These are phyloP conservation scores for Kuraishia ogatae DNA, from an alignment of 805 yeast genomes.

Conservation along the genomic window DNA sequence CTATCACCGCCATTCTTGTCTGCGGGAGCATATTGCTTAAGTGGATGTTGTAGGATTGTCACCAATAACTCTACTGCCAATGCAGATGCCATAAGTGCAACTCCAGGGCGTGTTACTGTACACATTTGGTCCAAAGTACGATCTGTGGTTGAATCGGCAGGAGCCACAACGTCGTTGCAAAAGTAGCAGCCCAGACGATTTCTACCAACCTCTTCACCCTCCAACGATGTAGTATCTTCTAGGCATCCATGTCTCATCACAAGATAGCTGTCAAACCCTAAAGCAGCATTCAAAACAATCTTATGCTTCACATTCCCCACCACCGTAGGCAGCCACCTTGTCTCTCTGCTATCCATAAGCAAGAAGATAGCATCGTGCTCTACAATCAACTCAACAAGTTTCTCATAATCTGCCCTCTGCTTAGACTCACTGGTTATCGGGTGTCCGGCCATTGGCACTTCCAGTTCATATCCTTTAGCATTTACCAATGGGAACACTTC, in stretches of 20 bases:
- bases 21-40: constrained; percentile 34
- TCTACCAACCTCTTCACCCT: constrained; percentile 12
- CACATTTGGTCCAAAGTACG: constrained; percentile 97
- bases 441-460: constrained; percentile 96
- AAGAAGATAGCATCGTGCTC: constrained; percentile 72
- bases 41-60: constrained; percentile 61
- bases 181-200: constrained; percentile 80
- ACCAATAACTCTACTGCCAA: constrained; percentile 79
- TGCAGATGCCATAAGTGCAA: constrained; percentile 81
- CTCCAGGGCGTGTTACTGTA: constrained; percentile 96
- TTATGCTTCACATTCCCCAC: constrained; percentile 60
- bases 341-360: constrained; percentile 89
- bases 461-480: constrained; percentile 53
- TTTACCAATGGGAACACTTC: constrained; percentile 74
- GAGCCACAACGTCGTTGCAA: constrained; percentile 94
- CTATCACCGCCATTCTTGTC: constrained; percentile 11
- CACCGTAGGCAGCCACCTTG: constrained; percentile 96
- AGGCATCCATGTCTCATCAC: constrained; percentile 87
- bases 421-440: constrained; percentile 50
- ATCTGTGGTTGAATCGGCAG: constrained; percentile 79
- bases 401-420: constrained; percentile 43
- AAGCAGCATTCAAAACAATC: constrained; percentile 81
- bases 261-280: constrained; percentile 88
- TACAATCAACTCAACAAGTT: constrained; percentile 42
- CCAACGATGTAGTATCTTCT: constrained; percentile 10